Evolutionary conservation across 306 rosid species (phyloP).

Genomic region (Prunus mongolica): DNA sequence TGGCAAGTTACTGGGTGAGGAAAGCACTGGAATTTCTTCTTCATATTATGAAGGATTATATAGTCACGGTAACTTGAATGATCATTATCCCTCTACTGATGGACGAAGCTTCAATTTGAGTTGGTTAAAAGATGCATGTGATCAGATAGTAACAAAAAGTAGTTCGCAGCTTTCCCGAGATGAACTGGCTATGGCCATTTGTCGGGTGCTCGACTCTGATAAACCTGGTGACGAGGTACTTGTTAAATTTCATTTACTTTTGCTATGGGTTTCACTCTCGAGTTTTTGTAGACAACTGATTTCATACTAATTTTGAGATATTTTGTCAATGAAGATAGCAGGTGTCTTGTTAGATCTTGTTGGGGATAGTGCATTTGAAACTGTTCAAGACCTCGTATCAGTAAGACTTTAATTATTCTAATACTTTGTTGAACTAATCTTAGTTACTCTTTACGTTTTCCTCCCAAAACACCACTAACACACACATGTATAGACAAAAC

Average conservation of each 20-base stretch:
- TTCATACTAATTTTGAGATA: slow-evolving; percentile 21
- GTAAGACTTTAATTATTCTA: slow-evolving; percentile 44
- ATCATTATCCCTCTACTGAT: slow-evolving; percentile 27
- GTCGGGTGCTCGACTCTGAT: slow-evolving; percentile 87
- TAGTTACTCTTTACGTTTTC: neutral
- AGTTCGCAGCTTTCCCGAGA: slow-evolving; percentile 59
- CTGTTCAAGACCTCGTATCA: slow-evolving; percentile 73
- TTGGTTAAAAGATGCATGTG: slow-evolving; percentile 84
- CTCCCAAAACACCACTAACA: neutral
- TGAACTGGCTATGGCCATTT: slow-evolving; percentile 88
- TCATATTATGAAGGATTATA: slow-evolving; percentile 42
- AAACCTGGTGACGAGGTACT: slow-evolving; percentile 94
- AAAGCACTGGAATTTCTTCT: slow-evolving; percentile 37
- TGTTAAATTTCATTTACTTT: slow-evolving; percentile 14
- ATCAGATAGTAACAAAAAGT: slow-evolving; percentile 46
- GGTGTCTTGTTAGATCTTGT: slow-evolving; percentile 88
- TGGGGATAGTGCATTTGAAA: slow-evolving; percentile 88
- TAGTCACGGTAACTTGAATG: slow-evolving; percentile 14
- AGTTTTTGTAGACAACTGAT: slow-evolving; percentile 3
- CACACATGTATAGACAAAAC: neutral
- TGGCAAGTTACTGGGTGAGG: slow-evolving; percentile 54
- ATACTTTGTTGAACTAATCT: slow-evolving; percentile 8
- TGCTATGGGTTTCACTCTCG: neutral
- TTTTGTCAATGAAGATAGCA: slow-evolving; percentile 62
- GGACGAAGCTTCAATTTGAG: slow-evolving; percentile 43